Evolutionary conservation across 768 basidiomycete genomes (phyloP).

Genomic region (Floccularia luteovirens): DNA sequence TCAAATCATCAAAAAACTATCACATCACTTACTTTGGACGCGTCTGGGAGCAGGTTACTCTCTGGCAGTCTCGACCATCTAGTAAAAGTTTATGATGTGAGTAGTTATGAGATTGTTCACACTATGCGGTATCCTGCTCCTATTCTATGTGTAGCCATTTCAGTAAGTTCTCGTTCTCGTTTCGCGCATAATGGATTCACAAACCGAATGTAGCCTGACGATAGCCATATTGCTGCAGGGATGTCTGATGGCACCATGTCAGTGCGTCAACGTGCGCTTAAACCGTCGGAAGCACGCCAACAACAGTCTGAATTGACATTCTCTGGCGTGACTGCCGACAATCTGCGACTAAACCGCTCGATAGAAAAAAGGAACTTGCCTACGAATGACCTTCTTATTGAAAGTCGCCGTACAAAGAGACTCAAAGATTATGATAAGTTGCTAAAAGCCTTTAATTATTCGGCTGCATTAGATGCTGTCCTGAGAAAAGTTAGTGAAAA

Average conservation of each 20-base stretch:
- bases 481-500: conserved; percentile 56
- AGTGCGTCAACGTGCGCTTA: conserved; percentile 82
- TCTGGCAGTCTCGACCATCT: conserved; percentile 93
- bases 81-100: conserved; percentile 97
- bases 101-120: conserved; percentile 91
- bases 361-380: no score
- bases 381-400: conserved; percentile 70
- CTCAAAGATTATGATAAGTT: conserved; percentile 85
- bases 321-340: conserved; percentile 27
- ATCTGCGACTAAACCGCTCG: conserved; percentile 39
- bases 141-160: conserved; percentile 82
- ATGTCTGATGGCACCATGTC: conserved; percentile 98
- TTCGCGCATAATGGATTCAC: conserved; percentile 6
- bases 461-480: conserved; percentile 89
- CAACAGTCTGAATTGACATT: conserved; percentile 30
- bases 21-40: conserved; percentile 79
- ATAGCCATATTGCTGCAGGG: conserved; percentile 94
- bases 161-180: conserved; percentile 45
- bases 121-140: conserved; percentile 98
- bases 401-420: conserved; percentile 59
- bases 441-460: conserved; percentile 90
- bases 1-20: conserved; percentile 99
- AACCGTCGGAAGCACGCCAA: conserved; percentile 50
- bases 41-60: conserved; percentile 68
- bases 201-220: conserved; percentile 63